phyloP scores from a whole-genome alignment of 106 monocot genomes.

The Phalaenopsis equestris region DNA sequence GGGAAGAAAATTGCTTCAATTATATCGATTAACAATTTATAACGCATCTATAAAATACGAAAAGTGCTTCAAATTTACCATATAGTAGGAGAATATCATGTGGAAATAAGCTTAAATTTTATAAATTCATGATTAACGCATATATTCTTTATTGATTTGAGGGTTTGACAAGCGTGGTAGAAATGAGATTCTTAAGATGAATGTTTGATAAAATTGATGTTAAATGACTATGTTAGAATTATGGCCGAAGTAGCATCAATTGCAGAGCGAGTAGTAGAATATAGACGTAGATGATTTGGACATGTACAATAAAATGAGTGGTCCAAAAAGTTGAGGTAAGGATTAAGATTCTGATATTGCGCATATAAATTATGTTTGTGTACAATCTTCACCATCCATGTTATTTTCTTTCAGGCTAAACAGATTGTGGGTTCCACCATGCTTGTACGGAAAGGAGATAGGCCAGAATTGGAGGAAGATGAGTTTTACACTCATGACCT shows the following conservation, averaged over 20 bases:
- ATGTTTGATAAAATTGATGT: neutral
- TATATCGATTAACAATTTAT: no score
- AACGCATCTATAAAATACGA: no score
- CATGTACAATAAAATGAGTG: neutral
- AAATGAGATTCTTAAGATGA: neutral
- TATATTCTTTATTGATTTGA: no score
- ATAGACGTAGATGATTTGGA: neutral
- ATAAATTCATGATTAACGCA: no score
- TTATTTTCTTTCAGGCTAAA: slow-evolving; percentile 50
- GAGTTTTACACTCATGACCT: slow-evolving; percentile 88
- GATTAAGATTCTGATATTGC: neutral
- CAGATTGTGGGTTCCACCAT: slow-evolving; percentile 78
- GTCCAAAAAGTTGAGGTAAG: neutral
- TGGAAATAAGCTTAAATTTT: no score
- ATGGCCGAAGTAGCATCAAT: neutral
- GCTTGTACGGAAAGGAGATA: slow-evolving; percentile 56
- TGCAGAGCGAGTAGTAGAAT: neutral
- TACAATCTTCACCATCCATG: neutral
- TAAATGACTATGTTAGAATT: neutral
- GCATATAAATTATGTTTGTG: slow-evolving; percentile 4
- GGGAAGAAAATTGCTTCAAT: no score
- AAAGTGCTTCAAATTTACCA: no score
- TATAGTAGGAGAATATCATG: no score
- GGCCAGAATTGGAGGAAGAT: slow-evolving; percentile 75
- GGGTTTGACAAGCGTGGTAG: neutral